Percentiles rank a stretch among this genome's conserved stretches.
Evolutionary conservation across 371 early-diverging fungal species (phyloP).

Genomic region (Lichtheimia corymbifera): DNA sequence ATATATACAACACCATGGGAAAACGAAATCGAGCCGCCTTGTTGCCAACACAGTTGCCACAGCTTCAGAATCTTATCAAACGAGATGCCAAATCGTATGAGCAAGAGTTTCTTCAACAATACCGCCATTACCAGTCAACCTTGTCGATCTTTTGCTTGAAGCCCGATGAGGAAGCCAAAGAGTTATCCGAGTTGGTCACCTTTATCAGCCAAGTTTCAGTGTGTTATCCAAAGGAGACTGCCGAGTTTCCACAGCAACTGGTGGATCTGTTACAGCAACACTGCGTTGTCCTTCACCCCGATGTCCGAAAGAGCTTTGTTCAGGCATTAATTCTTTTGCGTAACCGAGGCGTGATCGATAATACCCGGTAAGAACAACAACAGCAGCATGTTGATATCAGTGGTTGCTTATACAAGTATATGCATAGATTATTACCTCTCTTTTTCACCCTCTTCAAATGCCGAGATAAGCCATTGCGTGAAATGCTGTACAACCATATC

Average conservation of each 20-base stretch:
- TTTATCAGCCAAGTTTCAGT: slow-evolving; percentile 85
- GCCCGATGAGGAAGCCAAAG: slow-evolving; percentile 81
- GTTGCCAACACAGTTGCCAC: slow-evolving; percentile 88
- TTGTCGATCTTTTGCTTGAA: slow-evolving; percentile 86
- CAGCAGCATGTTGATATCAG: slow-evolving; percentile 1
- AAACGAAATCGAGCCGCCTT: slow-evolving; percentile 70
- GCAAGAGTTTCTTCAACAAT: slow-evolving; percentile 93
- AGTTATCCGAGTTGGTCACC: slow-evolving; percentile 83
- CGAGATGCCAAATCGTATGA: slow-evolving; percentile 90
- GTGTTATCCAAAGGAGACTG: slow-evolving; percentile 83
- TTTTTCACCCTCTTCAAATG: slow-evolving; percentile 95
- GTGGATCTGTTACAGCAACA: slow-evolving; percentile 80
- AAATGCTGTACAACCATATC: slow-evolving; percentile 86
- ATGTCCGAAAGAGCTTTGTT: slow-evolving; percentile 85
- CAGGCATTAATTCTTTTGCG: slow-evolving; percentile 89
- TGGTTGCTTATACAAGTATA: neutral
- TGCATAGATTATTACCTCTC: slow-evolving; percentile 72
- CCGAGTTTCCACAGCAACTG: slow-evolving; percentile 79
- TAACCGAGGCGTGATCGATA: slow-evolving; percentile 76
- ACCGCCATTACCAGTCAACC: slow-evolving; percentile 86
- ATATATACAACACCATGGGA: slow-evolving; percentile 43
- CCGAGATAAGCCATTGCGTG: slow-evolving; percentile 88
- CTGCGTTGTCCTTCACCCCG: slow-evolving; percentile 76
- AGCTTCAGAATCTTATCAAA: slow-evolving; percentile 96
- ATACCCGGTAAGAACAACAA: slow-evolving; percentile 42